These are phyloP conservation scores for Sarocladium kiliense DNA, from an alignment of 2,329 filamentous ascomycete species.

Conservation along the genomic window DNA sequence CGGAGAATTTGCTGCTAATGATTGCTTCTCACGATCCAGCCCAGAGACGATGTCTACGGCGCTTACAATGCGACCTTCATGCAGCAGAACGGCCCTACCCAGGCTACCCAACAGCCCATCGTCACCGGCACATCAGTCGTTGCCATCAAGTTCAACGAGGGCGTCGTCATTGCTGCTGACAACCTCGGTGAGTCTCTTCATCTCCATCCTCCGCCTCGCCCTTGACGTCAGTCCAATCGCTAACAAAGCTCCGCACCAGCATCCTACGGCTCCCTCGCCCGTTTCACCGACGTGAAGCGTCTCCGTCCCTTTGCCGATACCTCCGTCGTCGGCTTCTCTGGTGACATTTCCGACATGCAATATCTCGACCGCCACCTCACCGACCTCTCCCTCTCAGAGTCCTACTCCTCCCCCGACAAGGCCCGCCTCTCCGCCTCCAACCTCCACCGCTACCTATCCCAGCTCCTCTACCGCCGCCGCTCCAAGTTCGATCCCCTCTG, in stretches of 20 bases:
- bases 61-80: constrained; percentile 87
- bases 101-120: constrained; percentile 86
- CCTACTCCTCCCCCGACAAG: constrained; percentile 55
- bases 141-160: constrained; percentile 91
- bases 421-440: constrained; percentile 77
- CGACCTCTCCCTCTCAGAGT: constrained; percentile 82
- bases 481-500: constrained; percentile 95
- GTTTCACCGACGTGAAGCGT: constrained; percentile 95
- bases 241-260: constrained; percentile 47
- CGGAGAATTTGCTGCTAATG: too few relatives aligned
- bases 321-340: constrained; percentile 87
- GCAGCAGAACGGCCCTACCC: constrained; percentile 62
- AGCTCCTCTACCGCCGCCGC: constrained; percentile 92
- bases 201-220: not conserved
- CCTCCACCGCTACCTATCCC: constrained; percentile 92
- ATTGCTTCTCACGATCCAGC: constrained; percentile 47
- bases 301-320: constrained; percentile 82
- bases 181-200: constrained; percentile 67
- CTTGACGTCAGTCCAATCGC: not conserved
- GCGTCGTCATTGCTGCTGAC: constrained; percentile 94
- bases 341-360: constrained; percentile 99
- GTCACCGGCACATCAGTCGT: constrained; percentile 96
- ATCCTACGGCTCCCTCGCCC: constrained; percentile 93
- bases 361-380: constrained; percentile 89
- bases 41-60: constrained; percentile 95